These are phyloP conservation scores for Septoria linicola DNA, from an alignment of 2,329 filamentous ascomycete species.

Conservation along the genomic window DNA sequence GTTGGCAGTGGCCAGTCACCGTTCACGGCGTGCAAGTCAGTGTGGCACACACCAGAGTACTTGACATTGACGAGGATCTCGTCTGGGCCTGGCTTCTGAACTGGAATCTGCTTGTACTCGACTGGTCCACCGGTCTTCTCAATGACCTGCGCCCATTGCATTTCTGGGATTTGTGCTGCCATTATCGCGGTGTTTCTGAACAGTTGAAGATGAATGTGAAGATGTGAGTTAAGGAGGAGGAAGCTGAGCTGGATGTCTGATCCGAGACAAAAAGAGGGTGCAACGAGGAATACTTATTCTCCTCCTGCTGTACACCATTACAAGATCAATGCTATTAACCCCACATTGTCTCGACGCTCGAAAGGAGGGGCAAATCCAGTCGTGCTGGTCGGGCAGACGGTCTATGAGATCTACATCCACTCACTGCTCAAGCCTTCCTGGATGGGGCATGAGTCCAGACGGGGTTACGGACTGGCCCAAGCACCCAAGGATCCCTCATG, in stretches of 20 bases:
- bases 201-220: conserved; percentile 1
- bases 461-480: conserved; percentile 15
- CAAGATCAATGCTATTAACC: conserved; percentile 1
- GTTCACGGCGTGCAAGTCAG: conserved; percentile 75
- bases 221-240: neutral
- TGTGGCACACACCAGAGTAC: conserved; percentile 88
- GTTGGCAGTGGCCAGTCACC: conserved; percentile 85
- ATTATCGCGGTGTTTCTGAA: conserved; percentile 26
- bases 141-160: conserved; percentile 90
- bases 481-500: conserved; percentile 18
- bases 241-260: neutral
- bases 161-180: conserved; percentile 63
- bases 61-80: conserved; percentile 91
- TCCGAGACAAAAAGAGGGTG: conserved; percentile 1
- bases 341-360: conserved; percentile 18
- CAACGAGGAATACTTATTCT: conserved; percentile 20
- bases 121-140: conserved; percentile 72
- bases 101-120: conserved; percentile 77
- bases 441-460: conserved; percentile 19
- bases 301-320: conserved; percentile 1
- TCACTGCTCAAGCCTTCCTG: conserved; percentile 18
- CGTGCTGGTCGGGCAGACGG: conserved; percentile 23
- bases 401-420: conserved; percentile 15
- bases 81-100: conserved; percentile 76
- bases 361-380: conserved; percentile 25